A percentile compares a stretch with the other conserved stretches of the same genome.
These are phyloP conservation scores for Sporothrix sp. DNA, from an alignment of 2,329 filamentous ascomycete species.

Conservation along the genomic window DNA sequence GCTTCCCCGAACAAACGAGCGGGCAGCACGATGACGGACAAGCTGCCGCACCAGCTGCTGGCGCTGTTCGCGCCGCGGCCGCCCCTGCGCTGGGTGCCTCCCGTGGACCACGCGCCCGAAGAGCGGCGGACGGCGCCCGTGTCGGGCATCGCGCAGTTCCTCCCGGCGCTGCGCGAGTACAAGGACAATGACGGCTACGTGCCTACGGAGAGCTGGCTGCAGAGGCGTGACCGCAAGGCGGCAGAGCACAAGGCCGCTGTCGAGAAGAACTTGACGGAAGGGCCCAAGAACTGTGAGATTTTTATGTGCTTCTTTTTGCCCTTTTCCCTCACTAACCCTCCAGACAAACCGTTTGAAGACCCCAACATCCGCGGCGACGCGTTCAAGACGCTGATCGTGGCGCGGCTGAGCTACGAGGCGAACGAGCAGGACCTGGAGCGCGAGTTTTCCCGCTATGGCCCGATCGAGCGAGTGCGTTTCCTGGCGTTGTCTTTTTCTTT, in stretches of 20 bases:
- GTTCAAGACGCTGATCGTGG: slow-evolving; percentile 90
- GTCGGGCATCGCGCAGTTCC: slow-evolving; percentile 61
- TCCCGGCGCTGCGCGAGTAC: slow-evolving; percentile 66
- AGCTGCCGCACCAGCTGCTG: slow-evolving; percentile 83
- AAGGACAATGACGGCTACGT: slow-evolving; percentile 66
- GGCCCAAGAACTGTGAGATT: slow-evolving; percentile 50
- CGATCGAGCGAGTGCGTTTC: slow-evolving; percentile 72
- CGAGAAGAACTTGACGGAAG: slow-evolving; percentile 54
- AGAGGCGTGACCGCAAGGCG: slow-evolving; percentile 75
- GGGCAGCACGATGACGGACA: slow-evolving; percentile 73
- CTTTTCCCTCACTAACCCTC: not conserved
- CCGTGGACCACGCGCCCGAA: slow-evolving; percentile 72
- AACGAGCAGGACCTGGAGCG: slow-evolving; percentile 84
- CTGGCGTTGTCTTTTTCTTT: not conserved
- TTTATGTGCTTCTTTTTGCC: not conserved
- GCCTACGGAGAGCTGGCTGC: slow-evolving; percentile 87
- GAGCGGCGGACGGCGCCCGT: slow-evolving; percentile 67
- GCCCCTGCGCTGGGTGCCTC: slow-evolving; percentile 78
- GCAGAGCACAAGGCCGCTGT: slow-evolving; percentile 64
- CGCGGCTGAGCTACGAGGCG: slow-evolving; percentile 79
- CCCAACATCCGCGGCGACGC: slow-evolving; percentile 85
- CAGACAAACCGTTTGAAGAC: slow-evolving; percentile 76
- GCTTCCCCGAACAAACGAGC: not conserved
- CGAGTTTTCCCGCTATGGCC: slow-evolving; percentile 87
- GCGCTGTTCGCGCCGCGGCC: slow-evolving; percentile 93